phyloP scores from a whole-genome alignment of 352 stramenopile species.

The Phytophthora pluvialis region DNA sequence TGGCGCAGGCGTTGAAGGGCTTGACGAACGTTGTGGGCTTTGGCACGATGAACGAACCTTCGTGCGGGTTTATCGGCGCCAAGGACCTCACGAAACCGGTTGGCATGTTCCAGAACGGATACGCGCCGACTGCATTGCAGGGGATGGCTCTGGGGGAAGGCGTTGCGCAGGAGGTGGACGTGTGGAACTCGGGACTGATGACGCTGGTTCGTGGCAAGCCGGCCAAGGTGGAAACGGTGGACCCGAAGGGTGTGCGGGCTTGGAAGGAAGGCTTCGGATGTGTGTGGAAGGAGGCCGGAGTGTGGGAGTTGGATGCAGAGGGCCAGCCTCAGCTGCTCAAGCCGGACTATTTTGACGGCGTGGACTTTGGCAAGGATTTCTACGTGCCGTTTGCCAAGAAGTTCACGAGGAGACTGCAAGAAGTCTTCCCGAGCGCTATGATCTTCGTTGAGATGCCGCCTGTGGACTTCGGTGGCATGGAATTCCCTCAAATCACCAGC shows the following conservation, averaged over 20 bases:
- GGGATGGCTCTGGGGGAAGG: constrained; percentile 78
- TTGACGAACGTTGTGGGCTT: constrained; percentile 87
- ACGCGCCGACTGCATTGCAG: constrained; percentile 72
- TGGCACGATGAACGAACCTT: constrained; percentile 91
- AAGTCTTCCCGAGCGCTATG: constrained; percentile 59
- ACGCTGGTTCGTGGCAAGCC: constrained; percentile 61
- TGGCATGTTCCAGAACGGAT: constrained; percentile 65
- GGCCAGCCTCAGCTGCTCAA: constrained; percentile 51
- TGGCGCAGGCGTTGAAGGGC: constrained; percentile 65
- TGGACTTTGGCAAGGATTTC: constrained; percentile 75
- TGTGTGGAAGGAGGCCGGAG: constrained; percentile 78
- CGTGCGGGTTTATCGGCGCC: constrained; percentile 67
- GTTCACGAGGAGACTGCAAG: constrained; percentile 57
- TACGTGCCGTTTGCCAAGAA: constrained; percentile 75
- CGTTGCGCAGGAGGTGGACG: constrained; percentile 55
- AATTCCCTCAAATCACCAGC: constrained; percentile 62
- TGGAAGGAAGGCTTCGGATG: constrained; percentile 68
- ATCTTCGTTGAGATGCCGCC: constrained; percentile 83
- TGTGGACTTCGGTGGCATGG: constrained; percentile 55
- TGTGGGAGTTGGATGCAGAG: constrained; percentile 55
- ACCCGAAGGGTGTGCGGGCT: constrained; percentile 57
- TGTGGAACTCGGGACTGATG: constrained; percentile 66
- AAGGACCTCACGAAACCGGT: constrained; percentile 45
- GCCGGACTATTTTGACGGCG: constrained; percentile 64
- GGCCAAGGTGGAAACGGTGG: constrained; percentile 45